Base-by-base conservation (phyloP, 2,329 filamentous ascomycete genomes). In the Diaporthe humulicola region DNA sequence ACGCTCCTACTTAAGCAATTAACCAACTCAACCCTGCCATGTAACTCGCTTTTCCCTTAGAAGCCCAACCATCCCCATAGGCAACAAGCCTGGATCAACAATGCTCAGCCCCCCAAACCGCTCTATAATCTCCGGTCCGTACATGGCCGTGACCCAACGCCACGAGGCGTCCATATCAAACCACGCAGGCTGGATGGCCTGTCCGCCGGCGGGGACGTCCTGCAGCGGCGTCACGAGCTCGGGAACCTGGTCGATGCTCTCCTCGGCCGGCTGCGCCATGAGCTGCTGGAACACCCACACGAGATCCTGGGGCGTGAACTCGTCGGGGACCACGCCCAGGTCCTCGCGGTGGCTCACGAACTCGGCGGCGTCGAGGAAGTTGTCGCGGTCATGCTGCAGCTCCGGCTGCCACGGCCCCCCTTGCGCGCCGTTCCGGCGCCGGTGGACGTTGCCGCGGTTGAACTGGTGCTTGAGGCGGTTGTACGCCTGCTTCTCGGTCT, bases 361-460 rank as follows among this genome's bases (percentile, higher is more conserved):
- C 76, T 90, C 87, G 0, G 85, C 83, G 25, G 87, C 84, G 5
- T 80, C 77, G 77, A 89, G 82, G 80, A 90, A 90, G 0, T 76
- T 79, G 8, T 83, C 80, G 5, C 76, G 80, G 14, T 84, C 82
- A n/a, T 80, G 73, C 1, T 75, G 58, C 0, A 77, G 75, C 12
- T 82, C 79, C 6, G 83, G 83, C 33, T 74, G 78, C 81, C 79
- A 84, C 28, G 79, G 79, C 15, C 77, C 76, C 22, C 77, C 76
- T 22, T 76, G n/a, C 10, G 9, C 69, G 36, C 78, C 73, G 17
- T 77, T 77, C 2, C 61, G 36, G 19, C 74, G 66, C 1, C 76
- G 76, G 0, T 30, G 70, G 3, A 71, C 61, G 57, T 79, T 79
- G 5, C 79, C 80, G 0, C 73, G 73, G 6, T 82, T 77, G 71